Evolutionary conservation across 176 grass and related monocot species (phyloP), one percentile per base, ranked within the genome.

Genomic region (Musa itinerans): DNA sequence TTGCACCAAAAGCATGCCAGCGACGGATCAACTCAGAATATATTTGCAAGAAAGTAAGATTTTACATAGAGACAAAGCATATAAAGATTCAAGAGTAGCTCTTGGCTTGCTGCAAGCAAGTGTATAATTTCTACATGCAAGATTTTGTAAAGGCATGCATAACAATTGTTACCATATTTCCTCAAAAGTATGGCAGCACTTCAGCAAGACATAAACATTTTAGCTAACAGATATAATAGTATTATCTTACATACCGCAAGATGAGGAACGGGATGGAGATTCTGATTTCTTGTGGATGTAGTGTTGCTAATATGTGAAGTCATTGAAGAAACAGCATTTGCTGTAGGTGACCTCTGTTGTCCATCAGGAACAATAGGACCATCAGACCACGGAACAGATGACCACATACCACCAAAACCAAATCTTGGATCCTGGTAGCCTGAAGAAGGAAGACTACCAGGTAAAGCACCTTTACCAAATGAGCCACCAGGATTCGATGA

Each of bases 351-450:
- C 19, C 52, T 78, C 52, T 78, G 77, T 5, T 70, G 77, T 23
- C 52, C 52, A 43, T 78, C 65, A 58, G 77, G 15, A 56, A 78
- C 57, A 25, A 58, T 56, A n/a, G 49, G 51, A 52, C 76, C 63
- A 50, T 78, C 65, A 56, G 34, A 78, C 77, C 77, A 78, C 23
- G 63, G 65, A 78, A 78, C 65, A 57, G 77, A 65, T 3, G 77
- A 69, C 65, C 65, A 54, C 63, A 69, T 78, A 56, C 65, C 77
- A 68, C 56, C 77, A 58, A 78, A 78, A 56, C 64, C 77, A 70
- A 69, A 78, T 78, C 63, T 69, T 20, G 52, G 77, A 34, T 78
- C 77, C 25, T 69, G 63, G 53, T 55, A 78, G 14, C 50, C 16
- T 16, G 72, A 24, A 78, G 77, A 63, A 19, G 59, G 65, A 56